Conservation (phyloP, 2,329 filamentous ascomycete species). For the Colletotrichum neosansevieriae region DNA sequence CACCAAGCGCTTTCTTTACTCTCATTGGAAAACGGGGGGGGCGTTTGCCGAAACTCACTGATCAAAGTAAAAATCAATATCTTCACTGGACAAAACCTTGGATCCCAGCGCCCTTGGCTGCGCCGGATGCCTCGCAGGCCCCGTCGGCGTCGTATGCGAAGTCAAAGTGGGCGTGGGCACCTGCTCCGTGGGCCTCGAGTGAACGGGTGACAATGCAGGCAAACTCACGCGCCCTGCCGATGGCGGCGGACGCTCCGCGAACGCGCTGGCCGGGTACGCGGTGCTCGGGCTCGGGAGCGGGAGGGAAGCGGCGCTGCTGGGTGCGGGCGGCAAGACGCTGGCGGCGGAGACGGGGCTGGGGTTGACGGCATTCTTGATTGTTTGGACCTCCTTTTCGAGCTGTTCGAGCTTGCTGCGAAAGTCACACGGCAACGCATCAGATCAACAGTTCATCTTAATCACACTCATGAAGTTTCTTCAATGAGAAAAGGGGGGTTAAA, state of each 20-base stretch:
- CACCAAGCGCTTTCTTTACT: too few species aligned
- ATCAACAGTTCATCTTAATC: neutral
- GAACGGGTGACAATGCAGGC: conserved; percentile 34
- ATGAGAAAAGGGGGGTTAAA: neutral
- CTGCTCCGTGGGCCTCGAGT: conserved; percentile 31
- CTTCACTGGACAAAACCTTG: conserved; percentile 62
- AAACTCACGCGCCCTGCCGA: conserved; percentile 36
- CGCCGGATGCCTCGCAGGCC: conserved; percentile 44
- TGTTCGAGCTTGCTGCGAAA: conserved; percentile 63
- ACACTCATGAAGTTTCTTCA: neutral
- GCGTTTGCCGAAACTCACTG: conserved; percentile 51
- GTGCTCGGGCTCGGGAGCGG: conserved; percentile 47
- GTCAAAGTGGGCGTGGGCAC: conserved; percentile 45
- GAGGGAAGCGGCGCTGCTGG: neutral
- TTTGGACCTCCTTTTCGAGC: conserved; percentile 42
- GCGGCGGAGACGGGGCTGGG: conserved; percentile 38
- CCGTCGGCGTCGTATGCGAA: conserved; percentile 47
- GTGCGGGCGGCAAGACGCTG: conserved; percentile 3
- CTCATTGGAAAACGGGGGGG: too few species aligned
- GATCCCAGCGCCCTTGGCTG: conserved; percentile 60
- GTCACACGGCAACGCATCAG: conserved; percentile 22
- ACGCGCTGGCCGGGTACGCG: conserved; percentile 42
- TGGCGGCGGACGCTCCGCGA: conserved; percentile 41
- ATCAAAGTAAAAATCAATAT: conserved; percentile 68
- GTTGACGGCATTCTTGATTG: conserved; percentile 51